Conservation (phyloP, 73 alveolate species). For the Symbiodinium pilosum region DNA sequence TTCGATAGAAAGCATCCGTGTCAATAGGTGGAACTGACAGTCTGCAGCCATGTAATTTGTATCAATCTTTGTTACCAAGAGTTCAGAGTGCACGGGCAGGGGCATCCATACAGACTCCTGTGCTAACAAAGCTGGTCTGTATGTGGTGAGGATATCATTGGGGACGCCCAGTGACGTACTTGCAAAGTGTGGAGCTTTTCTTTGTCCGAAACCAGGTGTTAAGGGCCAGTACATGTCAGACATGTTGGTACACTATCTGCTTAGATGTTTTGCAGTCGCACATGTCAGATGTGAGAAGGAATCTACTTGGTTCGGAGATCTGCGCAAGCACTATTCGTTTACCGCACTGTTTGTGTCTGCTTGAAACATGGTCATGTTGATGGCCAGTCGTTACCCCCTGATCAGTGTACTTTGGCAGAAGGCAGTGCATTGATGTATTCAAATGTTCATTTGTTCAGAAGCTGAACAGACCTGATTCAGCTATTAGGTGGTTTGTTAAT, state of each 20-base stretch:
- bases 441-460: background rate
- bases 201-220: too few species aligned
- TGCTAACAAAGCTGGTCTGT: background rate
- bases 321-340: background rate
- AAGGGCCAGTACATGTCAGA: too few species aligned
- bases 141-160: background rate
- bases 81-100: too few species aligned
- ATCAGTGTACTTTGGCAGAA: background rate
- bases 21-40: too few species aligned
- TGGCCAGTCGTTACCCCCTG: background rate
- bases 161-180: background rate
- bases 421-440: background rate
- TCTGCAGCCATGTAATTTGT: too few species aligned
- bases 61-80: too few species aligned
- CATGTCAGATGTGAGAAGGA: too few species aligned
- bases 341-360: background rate
- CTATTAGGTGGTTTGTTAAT: too few species aligned
- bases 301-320: background rate
- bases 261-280: too few species aligned
- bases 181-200: too few species aligned
- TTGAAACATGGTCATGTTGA: background rate
- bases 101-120: background rate
- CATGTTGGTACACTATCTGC: too few species aligned
- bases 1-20: too few species aligned
- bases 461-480: background rate